Evolutionary conservation across 345 rosid genomes (phyloP).

Genomic region (Isatis tinctoria): DNA sequence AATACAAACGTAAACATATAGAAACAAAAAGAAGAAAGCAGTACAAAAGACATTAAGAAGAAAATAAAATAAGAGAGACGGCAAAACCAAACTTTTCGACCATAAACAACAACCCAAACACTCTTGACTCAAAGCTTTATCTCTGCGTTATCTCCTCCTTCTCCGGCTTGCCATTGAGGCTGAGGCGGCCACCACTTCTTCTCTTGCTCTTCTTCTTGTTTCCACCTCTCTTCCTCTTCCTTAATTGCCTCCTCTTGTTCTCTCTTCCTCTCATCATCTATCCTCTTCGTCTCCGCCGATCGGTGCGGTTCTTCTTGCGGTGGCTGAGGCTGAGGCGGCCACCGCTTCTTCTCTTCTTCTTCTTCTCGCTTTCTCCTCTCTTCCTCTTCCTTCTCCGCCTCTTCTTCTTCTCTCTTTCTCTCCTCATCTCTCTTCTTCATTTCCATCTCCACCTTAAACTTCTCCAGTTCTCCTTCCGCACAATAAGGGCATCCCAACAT

Average conservation of each 20-base stretch:
- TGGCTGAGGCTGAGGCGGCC: constrained; percentile 11
- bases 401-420: constrained; percentile 20
- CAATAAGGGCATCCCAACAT: constrained; percentile 79
- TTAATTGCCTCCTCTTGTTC: constrained; percentile 21
- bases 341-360: constrained; percentile 5
- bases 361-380: constrained; percentile 7
- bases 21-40: background rate
- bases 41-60: background rate
- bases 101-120: background rate
- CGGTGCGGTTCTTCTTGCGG: background rate
- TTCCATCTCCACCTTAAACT: constrained; percentile 43
- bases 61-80: background rate
- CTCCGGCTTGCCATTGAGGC: background rate
- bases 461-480: constrained; percentile 64
- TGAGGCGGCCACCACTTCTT: constrained; percentile 5
- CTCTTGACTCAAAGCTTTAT: background rate
- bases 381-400: constrained; percentile 17
- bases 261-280: constrained; percentile 17
- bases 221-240: constrained; percentile 3
- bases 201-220: constrained; percentile 17
- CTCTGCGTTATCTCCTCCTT: background rate
- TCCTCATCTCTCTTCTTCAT: constrained; percentile 39
- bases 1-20: background rate
- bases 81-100: constrained; percentile 1
- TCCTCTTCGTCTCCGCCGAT: background rate